These are phyloP conservation scores for Lanmaoa pseudosensibilis DNA, from an alignment of 768 basidiomycete species.

Conservation along the genomic window DNA sequence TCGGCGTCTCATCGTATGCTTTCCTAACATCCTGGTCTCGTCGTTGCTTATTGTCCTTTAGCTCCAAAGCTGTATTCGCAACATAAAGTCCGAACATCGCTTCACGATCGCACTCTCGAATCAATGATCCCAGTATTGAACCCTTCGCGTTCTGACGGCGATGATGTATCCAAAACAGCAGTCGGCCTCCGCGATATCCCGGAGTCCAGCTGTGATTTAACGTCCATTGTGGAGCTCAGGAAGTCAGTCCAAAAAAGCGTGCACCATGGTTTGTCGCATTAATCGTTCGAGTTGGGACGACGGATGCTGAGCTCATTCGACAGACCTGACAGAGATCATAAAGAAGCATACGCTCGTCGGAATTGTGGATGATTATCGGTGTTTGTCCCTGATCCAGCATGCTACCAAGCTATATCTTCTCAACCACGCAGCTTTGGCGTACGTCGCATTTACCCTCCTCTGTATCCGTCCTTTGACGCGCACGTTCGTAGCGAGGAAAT, in stretches of 20 bases:
- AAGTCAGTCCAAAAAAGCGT: slow-evolving; percentile 54
- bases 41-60: slow-evolving; percentile 8
- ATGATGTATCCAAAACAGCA: slow-evolving; percentile 18
- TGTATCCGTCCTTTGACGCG: neutral
- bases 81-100: slow-evolving; percentile 89
- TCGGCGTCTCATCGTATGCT: slow-evolving; percentile 27
- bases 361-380: slow-evolving; percentile 73
- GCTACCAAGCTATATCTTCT: slow-evolving; percentile 87
- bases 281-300: neutral
- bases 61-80: slow-evolving; percentile 66
- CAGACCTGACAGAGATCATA: slow-evolving; percentile 82
- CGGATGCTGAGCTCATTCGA: neutral
- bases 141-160: slow-evolving; percentile 43
- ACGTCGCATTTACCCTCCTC: slow-evolving; percentile 33
- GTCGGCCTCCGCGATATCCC: slow-evolving; percentile 53
- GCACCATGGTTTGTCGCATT: slow-evolving; percentile 60
- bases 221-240: slow-evolving; percentile 71
- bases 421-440: slow-evolving; percentile 85
- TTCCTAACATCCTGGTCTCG: neutral
- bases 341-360: slow-evolving; percentile 91
- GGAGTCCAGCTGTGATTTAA: slow-evolving; percentile 75
- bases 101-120: slow-evolving; percentile 86
- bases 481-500: slow-evolving; percentile 70
- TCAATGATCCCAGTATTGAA: slow-evolving; percentile 84
- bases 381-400: slow-evolving; percentile 82